phyloP scores from a whole-genome alignment of 352 stramenopile genomes.

The Globisporangium paroecandrum region DNA sequence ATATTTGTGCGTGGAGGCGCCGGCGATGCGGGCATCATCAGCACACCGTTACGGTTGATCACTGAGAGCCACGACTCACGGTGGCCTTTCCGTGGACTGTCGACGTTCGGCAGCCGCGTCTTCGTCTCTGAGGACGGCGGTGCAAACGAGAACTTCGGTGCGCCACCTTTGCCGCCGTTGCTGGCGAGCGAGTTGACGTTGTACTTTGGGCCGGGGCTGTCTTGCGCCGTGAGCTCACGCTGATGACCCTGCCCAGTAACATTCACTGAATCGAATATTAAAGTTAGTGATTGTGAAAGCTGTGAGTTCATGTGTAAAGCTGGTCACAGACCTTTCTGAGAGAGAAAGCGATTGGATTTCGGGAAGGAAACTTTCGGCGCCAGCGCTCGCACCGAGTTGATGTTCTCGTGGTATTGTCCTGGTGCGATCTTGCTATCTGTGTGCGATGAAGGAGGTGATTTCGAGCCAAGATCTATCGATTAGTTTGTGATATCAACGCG shows the following conservation, averaged over 20 bases:
- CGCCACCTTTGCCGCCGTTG: slow-evolving; percentile 51
- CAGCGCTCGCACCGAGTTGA: slow-evolving; percentile 54
- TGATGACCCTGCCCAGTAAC: slow-evolving; percentile 62
- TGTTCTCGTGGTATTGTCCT: slow-evolving; percentile 67
- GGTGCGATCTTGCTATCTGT: slow-evolving; percentile 58
- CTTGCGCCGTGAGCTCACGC: slow-evolving; percentile 66
- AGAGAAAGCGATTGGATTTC: slow-evolving; percentile 77
- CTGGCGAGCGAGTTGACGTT: slow-evolving; percentile 57
- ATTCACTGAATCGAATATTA: slow-evolving; percentile 35
- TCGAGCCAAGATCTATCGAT: neutral
- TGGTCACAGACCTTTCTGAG: slow-evolving; percentile 60
- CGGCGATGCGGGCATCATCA: slow-evolving; percentile 63
- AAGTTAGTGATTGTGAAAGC: neutral
- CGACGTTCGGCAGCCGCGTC: slow-evolving; percentile 50
- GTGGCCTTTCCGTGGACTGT: slow-evolving; percentile 48
- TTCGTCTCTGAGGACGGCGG: slow-evolving; percentile 46
- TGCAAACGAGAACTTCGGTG: slow-evolving; percentile 66
- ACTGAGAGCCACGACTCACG: slow-evolving; percentile 80
- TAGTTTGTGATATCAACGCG: neutral
- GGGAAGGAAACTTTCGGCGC: slow-evolving; percentile 74
- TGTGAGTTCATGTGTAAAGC: too few species aligned
- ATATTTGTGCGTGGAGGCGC: slow-evolving; percentile 14
- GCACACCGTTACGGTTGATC: slow-evolving; percentile 80
- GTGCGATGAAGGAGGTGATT: slow-evolving; percentile 9
- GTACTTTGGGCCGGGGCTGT: slow-evolving; percentile 83